Conservation (phyloP, 106 monocot species). For the Platanthera zijinensis region DNA sequence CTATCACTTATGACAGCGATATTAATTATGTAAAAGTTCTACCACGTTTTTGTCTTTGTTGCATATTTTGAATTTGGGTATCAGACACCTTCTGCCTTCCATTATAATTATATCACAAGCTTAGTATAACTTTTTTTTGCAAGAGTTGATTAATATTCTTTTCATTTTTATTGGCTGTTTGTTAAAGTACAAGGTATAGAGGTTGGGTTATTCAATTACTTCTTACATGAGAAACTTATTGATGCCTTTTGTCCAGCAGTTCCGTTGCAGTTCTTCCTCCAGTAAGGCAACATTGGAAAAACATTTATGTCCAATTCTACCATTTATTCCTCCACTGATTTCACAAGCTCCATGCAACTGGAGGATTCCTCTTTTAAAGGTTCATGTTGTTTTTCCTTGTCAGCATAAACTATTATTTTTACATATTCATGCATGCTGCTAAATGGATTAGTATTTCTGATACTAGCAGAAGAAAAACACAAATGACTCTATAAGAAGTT, state of each 20-base stretch:
- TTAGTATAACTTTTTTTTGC: neutral
- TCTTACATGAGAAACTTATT: neutral
- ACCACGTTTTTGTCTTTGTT: neutral
- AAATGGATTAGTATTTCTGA: neutral
- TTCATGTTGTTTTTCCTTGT: constrained; percentile 5
- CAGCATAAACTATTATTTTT: neutral
- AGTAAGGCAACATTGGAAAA: constrained; percentile 30
- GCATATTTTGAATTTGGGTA: neutral
- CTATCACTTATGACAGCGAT: too few relatives aligned
- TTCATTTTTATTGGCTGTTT: neutral
- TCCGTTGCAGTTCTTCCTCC: constrained; percentile 10
- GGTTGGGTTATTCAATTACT: neutral
- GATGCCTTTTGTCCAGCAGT: constrained; percentile 21
- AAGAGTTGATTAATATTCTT: neutral
- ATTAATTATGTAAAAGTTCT: too few relatives aligned
- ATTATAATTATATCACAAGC: neutral
- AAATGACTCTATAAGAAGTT: neutral
- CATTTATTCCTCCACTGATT: constrained; percentile 42
- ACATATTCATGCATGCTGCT: neutral
- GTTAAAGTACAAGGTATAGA: neutral
- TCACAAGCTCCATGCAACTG: constrained; percentile 25
- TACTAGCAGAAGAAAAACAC: neutral
- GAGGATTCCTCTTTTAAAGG: constrained; percentile 49
- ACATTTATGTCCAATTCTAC: constrained; percentile 28
- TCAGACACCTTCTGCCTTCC: neutral